Base-by-base conservation (phyloP, 495 filamentous ascomycete species). In the Penicillium tannophilum region DNA sequence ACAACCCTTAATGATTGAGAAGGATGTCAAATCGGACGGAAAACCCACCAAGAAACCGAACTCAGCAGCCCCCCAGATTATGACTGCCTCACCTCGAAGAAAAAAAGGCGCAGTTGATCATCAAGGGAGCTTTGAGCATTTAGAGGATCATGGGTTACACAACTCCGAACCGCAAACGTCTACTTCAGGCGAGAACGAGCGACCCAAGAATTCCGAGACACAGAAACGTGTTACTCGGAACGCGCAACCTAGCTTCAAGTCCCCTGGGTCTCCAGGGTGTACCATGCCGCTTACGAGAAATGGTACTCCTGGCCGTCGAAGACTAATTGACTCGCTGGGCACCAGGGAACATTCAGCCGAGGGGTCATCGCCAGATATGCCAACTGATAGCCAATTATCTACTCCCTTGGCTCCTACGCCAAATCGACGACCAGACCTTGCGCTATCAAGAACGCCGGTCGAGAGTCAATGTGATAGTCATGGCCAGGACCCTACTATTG, bases 321-420 rank as follows among this genome's bases (percentile, higher is more conserved):
- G 75, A 50, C 54, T 77, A 42, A 64, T 79, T n/a, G 75, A 79
- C 50, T 71, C 69, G 5, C 49, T 79, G 31, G 66, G 65, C 30
- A 48, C 63, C 6, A 55, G 54, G 33, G 62, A 54, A 39, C 39
- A 30, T 7, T 53, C 42, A 23, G 20, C 36, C 5, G 52, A 63
- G 3, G 17, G 23, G 8, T 17, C 30, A 9, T 56, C 62, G 1
- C 17, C 46, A n/a, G 26, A 47, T 16, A 59, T 24, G 17, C 31
- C 48, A 17, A 19, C 44, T 28, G 44, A 51, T 14, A 68, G 65
- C 26, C 63, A 62, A 45, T 36, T 47, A 20, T 43, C 64, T 19
- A 56, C 56, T 11, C 28, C 53, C 10, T 26, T 46, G 20, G 33
- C 26, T 12, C n/a, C 48, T 41, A 62, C 47, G 14, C 39, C 62